Conservation (phyloP, 768 basidiomycete species). For the Arthromyces matolae region DNA sequence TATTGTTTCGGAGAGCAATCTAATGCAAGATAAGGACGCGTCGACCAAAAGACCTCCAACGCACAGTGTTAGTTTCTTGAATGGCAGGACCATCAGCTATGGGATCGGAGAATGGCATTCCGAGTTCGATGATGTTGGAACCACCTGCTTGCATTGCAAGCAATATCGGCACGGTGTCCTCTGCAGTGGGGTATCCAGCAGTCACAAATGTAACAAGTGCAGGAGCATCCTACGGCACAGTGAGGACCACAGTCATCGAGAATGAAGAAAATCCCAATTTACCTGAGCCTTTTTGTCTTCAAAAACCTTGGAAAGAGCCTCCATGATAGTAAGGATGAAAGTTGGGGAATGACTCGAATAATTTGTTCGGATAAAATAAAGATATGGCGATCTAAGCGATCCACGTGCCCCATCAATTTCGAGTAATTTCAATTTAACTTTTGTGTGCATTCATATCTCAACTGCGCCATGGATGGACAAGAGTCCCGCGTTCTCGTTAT, state of each 20-base stretch:
- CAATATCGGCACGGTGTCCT: slow-evolving; percentile 83
- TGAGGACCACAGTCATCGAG: not conserved
- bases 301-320: slow-evolving; percentile 68
- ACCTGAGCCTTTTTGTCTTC: slow-evolving; percentile 60
- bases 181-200: slow-evolving; percentile 79
- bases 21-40: slow-evolving; percentile 29
- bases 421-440: no score
- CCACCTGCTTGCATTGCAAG: slow-evolving; percentile 93
- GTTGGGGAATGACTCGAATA: slow-evolving; percentile 17
- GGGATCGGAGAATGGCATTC: slow-evolving; percentile 94
- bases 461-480: slow-evolving; percentile 51
- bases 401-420: slow-evolving; percentile 25
- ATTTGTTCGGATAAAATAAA: slow-evolving; percentile 13
- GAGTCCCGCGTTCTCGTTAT: slow-evolving; percentile 84
- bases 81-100: slow-evolving; percentile 94
- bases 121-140: slow-evolving; percentile 92
- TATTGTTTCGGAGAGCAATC: slow-evolving; percentile 80
- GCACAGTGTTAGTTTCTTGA: slow-evolving; percentile 89
- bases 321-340: slow-evolving; percentile 43
- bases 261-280: slow-evolving; percentile 3
- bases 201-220: slow-evolving; percentile 89
- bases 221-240: slow-evolving; percentile 42
- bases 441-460: not conserved
- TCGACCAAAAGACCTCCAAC: slow-evolving; percentile 22
- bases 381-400: slow-evolving; percentile 17